These are phyloP conservation scores for Dendrobium nobile DNA, from an alignment of 106 monocot species.

Conservation along the genomic window DNA sequence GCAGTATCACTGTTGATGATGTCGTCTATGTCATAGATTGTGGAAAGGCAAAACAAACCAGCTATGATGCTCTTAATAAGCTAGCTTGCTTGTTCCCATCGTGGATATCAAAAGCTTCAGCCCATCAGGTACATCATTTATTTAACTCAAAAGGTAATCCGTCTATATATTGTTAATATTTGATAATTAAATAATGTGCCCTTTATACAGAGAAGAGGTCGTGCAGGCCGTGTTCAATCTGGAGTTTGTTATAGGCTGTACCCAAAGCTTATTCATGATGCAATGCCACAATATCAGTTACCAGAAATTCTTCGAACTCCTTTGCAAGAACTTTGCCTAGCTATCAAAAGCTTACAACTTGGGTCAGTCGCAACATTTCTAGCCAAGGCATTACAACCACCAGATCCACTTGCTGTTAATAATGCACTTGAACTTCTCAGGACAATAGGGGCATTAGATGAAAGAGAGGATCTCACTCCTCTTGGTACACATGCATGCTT, in stretches of 20 bases:
- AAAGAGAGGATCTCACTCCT: conserved; percentile 79
- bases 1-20: conserved; percentile 96
- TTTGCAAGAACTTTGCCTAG: conserved; percentile 89
- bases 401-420: conserved; percentile 81
- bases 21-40: conserved; percentile 93
- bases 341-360: conserved; percentile 86
- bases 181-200: neutral
- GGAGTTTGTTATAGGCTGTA: conserved; percentile 89
- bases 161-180: neutral
- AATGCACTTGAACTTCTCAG: conserved; percentile 96
- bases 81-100: conserved; percentile 88
- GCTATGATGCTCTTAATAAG: conserved; percentile 97
- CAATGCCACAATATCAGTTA: conserved; percentile 84
- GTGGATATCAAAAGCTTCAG: conserved; percentile 99
- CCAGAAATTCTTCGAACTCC: conserved; percentile 99
- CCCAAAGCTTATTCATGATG: conserved; percentile 87
- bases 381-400: conserved; percentile 86
- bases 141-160: neutral
- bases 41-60: conserved; percentile 98
- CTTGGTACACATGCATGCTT: conserved; percentile 45
- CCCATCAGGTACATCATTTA: conserved; percentile 63
- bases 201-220: conserved; percentile 72
- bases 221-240: conserved; percentile 94
- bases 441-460: conserved; percentile 88
- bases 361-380: conserved; percentile 78